Evolutionary conservation across 345 rosid genomes (phyloP).

Genomic region (Hibiscus tridactylites): DNA sequence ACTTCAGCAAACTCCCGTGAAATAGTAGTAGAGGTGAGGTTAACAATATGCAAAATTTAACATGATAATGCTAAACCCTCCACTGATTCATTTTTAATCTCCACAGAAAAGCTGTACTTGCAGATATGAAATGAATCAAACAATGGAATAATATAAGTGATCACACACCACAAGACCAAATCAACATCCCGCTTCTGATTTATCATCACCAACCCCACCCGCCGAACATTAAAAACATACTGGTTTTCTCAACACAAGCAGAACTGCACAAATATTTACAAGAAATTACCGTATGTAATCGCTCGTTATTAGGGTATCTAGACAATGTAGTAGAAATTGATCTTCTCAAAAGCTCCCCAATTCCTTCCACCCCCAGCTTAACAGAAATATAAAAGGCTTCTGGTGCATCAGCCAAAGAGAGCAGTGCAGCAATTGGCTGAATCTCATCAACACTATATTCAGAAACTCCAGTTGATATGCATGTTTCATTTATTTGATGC

Average conservation of each 20-base stretch:
- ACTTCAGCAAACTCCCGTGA: background rate
- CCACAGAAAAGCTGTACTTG: background rate
- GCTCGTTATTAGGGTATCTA: conserved; percentile 75
- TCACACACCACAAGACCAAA: background rate
- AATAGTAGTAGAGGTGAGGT: background rate
- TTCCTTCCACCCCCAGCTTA: conserved; percentile 92
- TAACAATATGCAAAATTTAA: conserved; percentile 10
- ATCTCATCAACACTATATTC: conserved; percentile 82
- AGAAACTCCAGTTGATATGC: conserved; percentile 67
- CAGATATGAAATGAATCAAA: conserved; percentile 2
- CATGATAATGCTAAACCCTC: background rate
- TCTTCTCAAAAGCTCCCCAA: conserved; percentile 85
- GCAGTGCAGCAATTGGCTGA: conserved; percentile 69
- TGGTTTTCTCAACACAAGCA: background rate
- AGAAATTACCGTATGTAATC: conserved; percentile 62
- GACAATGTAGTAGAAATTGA: conserved; percentile 72
- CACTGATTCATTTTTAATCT: background rate
- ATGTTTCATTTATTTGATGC: conserved; percentile 78
- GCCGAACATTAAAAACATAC: background rate
- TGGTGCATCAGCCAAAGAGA: conserved; percentile 85
- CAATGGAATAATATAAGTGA: background rate
- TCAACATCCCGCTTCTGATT: background rate
- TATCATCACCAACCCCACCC: background rate
- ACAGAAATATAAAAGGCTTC: conserved; percentile 95
- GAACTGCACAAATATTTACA: background rate